phyloP scores from a whole-genome alignment of 2,329 filamentous ascomycete species.

The Alternaria gansuensis region DNA sequence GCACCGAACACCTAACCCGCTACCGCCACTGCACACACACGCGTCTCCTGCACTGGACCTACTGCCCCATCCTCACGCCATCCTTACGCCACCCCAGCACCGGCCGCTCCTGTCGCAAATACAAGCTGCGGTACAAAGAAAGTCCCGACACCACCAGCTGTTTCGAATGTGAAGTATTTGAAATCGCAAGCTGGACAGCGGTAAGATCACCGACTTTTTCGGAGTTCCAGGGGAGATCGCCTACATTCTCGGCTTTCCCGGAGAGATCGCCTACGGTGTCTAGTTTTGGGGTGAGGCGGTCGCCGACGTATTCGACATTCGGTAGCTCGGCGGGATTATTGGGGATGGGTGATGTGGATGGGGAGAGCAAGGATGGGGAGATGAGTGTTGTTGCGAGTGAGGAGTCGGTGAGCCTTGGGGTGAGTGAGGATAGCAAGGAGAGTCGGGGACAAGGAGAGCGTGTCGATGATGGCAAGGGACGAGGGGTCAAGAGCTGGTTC shows the following conservation, averaged over 20 bases:
- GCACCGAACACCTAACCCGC: constrained; percentile 18
- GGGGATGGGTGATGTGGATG: not conserved
- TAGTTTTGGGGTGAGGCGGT: not conserved
- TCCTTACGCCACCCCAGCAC: constrained; percentile 5
- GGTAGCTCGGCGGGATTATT: not conserved
- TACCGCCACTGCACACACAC: constrained; percentile 28
- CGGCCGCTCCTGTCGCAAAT: constrained; percentile 17
- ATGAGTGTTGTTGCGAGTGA: not conserved
- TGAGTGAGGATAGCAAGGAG: not conserved
- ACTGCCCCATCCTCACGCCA: constrained; percentile 22
- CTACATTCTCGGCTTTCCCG: not conserved
- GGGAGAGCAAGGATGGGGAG: not conserved
- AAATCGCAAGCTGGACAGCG: not conserved
- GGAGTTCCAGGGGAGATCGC: not conserved
- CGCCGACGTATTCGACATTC: not conserved
- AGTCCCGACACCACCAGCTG: not conserved
- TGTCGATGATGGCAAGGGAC: not conserved
- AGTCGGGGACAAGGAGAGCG: not conserved
- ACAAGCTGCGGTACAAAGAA: constrained; percentile 22
- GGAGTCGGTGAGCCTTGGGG: not conserved
- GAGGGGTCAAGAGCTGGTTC: constrained; percentile 5
- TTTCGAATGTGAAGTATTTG: constrained; percentile 2
- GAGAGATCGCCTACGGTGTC: not conserved
- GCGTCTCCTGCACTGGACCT: constrained; percentile 21
- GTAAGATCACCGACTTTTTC: not conserved